Evolutionary conservation across 2,329 filamentous ascomycete genomes (phyloP).

Genomic region (Calonectria fujianensis): DNA sequence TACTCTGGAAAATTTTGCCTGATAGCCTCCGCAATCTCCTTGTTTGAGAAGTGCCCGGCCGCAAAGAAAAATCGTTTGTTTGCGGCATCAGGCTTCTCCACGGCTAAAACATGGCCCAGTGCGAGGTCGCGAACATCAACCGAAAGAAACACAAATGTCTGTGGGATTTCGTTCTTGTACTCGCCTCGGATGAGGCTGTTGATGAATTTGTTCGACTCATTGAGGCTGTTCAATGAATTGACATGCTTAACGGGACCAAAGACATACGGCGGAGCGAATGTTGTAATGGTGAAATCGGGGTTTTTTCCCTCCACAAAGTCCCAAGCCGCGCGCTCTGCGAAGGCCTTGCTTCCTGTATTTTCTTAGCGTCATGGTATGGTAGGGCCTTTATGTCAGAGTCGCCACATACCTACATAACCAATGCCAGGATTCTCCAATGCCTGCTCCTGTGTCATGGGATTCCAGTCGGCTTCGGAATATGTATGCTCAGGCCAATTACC

Average conservation of each 20-base stretch:
- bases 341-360: background rate
- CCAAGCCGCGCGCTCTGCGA: slow-evolving; percentile 3
- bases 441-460: background rate
- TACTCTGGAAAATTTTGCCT: background rate
- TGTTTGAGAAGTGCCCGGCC: background rate
- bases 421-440: background rate
- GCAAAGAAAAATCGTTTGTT: background rate
- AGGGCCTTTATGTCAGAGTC: too few species aligned
- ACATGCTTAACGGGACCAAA: background rate
- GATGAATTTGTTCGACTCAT: background rate
- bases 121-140: background rate
- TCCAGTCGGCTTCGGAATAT: slow-evolving; percentile 14
- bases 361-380: too few species aligned
- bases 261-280: background rate
- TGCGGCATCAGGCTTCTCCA: background rate
- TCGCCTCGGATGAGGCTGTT: background rate
- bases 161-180: background rate
- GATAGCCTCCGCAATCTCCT: background rate
- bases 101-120: background rate
- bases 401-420: background rate
- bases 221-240: background rate
- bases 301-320: background rate
- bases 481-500: background rate
- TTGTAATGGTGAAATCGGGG: background rate
- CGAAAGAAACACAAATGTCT: background rate